These are phyloP conservation scores for Ophiostoma triangulosporum DNA, from an alignment of 2,329 filamentous ascomycete genomes.

Conservation along the genomic window DNA sequence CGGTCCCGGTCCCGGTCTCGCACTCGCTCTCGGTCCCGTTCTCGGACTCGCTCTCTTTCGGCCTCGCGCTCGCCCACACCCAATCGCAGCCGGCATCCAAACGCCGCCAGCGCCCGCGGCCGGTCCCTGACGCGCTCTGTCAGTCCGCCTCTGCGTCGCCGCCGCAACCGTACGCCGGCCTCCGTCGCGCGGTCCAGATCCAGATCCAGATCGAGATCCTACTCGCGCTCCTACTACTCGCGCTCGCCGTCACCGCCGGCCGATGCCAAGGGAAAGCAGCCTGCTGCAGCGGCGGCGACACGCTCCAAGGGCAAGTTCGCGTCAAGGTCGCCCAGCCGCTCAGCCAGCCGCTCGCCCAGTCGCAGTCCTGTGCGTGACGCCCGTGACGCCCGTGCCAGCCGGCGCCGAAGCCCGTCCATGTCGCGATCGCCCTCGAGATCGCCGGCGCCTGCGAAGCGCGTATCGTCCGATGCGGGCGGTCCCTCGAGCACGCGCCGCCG, in stretches of 20 bases:
- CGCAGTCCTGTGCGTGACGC: neutral
- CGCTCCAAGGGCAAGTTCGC: neutral
- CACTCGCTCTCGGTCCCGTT: neutral
- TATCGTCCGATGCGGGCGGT: slow-evolving; percentile 7
- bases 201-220: slow-evolving; percentile 3
- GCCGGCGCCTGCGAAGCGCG: slow-evolving; percentile 10
- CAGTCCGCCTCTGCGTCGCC: neutral
- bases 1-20: neutral
- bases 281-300: neutral
- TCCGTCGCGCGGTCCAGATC: slow-evolving; percentile 11
- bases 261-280: neutral
- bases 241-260: slow-evolving; percentile 10
- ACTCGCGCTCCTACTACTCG: slow-evolving; percentile 17
- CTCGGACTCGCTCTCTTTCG: neutral
- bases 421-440: slow-evolving; percentile 13
- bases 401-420: neutral
- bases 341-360: neutral
- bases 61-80: neutral
- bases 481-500: slow-evolving; percentile 10
- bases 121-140: slow-evolving; percentile 3
- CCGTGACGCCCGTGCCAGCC: neutral
- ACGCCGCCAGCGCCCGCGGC: neutral
- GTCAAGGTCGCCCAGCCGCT: neutral
- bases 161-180: slow-evolving; percentile 17
- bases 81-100: neutral